Evolutionary conservation across 139 green algal species (phyloP).

Genomic region (Closterium sp.): DNA sequence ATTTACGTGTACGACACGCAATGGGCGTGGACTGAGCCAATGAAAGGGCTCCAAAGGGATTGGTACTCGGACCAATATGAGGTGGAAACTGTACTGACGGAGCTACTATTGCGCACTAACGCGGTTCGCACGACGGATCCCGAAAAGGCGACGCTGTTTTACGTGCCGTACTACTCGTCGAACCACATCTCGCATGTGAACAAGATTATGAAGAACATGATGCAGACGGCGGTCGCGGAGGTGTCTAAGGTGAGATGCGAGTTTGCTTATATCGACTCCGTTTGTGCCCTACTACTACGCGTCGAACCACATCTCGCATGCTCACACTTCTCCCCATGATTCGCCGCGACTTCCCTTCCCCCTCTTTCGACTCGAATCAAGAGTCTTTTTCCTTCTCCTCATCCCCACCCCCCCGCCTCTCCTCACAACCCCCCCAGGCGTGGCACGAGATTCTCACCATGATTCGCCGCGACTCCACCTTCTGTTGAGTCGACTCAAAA

Average conservation of each 20-base stretch:
- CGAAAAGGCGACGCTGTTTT: conserved; percentile 52
- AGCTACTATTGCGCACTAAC: conserved; percentile 25
- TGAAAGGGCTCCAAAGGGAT: too few relatives aligned
- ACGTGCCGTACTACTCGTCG: conserved; percentile 40
- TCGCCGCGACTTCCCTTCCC: too few relatives aligned
- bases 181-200: conserved; percentile 22
- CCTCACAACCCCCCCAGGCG: too few relatives aligned
- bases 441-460: background rate
- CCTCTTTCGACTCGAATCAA: too few relatives aligned
- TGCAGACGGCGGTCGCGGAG: background rate
- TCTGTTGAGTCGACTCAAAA: too few relatives aligned
- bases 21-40: background rate
- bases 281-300: too few relatives aligned
- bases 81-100: conserved; percentile 33
- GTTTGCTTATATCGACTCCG: background rate
- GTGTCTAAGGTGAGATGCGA: background rate
- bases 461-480: too few relatives aligned
- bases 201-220: conserved; percentile 12
- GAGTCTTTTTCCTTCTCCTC: too few relatives aligned
- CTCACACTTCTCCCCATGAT: too few relatives aligned
- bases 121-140: conserved; percentile 31
- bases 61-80: conserved; percentile 40
- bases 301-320: too few relatives aligned
- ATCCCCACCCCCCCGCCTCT: too few relatives aligned
- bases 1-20: conserved; percentile 26